Conservation (phyloP, 1,139 yeast species). For the Hyphopichia khmerensis region DNA sequence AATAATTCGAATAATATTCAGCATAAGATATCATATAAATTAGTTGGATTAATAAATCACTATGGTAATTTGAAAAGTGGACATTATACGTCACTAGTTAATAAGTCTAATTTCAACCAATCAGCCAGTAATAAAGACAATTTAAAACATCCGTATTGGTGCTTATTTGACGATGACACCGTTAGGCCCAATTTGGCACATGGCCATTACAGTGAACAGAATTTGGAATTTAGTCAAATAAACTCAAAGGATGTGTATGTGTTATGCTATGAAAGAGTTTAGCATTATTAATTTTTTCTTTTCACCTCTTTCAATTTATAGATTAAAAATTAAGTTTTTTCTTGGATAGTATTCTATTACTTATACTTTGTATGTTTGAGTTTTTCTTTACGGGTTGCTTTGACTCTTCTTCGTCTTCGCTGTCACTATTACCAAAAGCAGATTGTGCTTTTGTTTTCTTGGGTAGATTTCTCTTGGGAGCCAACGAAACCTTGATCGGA, state of each 20-base stretch:
- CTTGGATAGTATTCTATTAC: slow-evolving; percentile 4
- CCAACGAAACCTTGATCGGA: slow-evolving; percentile 10
- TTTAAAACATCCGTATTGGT: slow-evolving; percentile 49
- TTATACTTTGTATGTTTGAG: slow-evolving; percentile 6
- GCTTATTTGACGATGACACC: slow-evolving; percentile 69
- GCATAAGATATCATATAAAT: slow-evolving; percentile 46
- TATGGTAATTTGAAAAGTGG: slow-evolving; percentile 71
- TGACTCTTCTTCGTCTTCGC: slow-evolving; percentile 7
- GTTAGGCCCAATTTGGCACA: slow-evolving; percentile 50
- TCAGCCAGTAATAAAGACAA: slow-evolving; percentile 21
- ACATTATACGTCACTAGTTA: slow-evolving; percentile 68
- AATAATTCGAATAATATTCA: slow-evolving; percentile 29
- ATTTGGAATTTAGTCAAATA: slow-evolving; percentile 35
- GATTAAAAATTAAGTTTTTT: not conserved
- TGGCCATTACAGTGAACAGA: slow-evolving; percentile 38
- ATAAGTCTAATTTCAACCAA: slow-evolving; percentile 42
- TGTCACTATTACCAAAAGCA: slow-evolving; percentile 9
- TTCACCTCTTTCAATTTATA: not conserved
- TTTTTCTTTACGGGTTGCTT: slow-evolving; percentile 1
- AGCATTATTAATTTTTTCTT: not conserved
- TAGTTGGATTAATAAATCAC: slow-evolving; percentile 67
- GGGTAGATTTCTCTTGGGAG: not conserved
- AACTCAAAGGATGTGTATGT: slow-evolving; percentile 68
- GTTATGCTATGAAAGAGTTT: slow-evolving; percentile 61
- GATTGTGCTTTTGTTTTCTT: slow-evolving; percentile 5